phyloP scores from a whole-genome alignment of 2,329 filamentous ascomycete genomes.

The Aureobasidium sp. region DNA sequence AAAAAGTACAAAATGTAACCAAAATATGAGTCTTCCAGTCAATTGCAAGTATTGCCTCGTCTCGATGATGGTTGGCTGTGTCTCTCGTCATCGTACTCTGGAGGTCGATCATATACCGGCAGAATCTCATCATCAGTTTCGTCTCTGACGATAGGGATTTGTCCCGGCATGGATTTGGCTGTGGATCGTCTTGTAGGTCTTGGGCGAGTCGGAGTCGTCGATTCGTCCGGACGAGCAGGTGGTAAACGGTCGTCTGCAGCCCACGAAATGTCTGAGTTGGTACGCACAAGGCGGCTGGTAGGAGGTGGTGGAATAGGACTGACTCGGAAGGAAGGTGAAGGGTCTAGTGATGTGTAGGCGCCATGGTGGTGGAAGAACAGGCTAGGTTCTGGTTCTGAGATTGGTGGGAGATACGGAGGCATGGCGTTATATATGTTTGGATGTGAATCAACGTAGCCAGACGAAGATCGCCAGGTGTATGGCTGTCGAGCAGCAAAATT shows the following conservation, averaged over 20 bases:
- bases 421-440: background rate
- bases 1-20: background rate
- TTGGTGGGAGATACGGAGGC: background rate
- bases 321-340: background rate
- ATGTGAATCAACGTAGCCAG: background rate
- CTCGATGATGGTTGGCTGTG: background rate
- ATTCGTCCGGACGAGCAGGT: background rate
- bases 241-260: background rate
- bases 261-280: background rate
- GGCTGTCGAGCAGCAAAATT: background rate
- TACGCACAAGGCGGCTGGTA: background rate
- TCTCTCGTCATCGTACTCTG: slow-evolving; percentile 7
- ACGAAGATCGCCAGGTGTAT: background rate
- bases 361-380: background rate
- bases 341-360: background rate
- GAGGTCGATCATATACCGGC: slow-evolving; percentile 4
- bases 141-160: background rate
- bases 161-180: background rate
- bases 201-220: background rate
- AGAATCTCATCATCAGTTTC: background rate
- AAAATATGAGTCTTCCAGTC: background rate
- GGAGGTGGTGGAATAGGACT: background rate
- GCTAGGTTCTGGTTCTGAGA: background rate
- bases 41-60: background rate
- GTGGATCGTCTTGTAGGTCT: background rate